Conservation (phyloP, 2,329 filamentous ascomycete genomes). For the Hypoxylon sp. region DNA sequence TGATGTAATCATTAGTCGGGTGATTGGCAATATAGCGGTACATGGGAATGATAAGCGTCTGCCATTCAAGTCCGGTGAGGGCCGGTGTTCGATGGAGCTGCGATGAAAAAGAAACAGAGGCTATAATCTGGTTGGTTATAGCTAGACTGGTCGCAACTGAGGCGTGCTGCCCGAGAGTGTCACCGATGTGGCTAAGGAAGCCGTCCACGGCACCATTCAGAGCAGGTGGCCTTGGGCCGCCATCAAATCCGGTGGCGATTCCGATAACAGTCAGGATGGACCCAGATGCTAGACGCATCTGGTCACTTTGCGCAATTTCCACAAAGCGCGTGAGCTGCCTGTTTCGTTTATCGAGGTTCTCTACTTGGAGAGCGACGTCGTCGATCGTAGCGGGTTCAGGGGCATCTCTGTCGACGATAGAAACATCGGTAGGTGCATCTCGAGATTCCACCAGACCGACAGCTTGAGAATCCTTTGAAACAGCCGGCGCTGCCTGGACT, state of each 20-base stretch:
- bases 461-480: slow-evolving; percentile 2
- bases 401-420: slow-evolving; percentile 2
- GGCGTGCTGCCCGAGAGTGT: not conserved
- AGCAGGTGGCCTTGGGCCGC: not conserved
- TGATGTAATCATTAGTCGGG: not conserved
- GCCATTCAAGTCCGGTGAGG: not conserved
- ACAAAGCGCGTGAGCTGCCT: slow-evolving; percentile 1
- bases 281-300: not conserved
- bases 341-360: not conserved
- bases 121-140: not conserved
- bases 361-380: not conserved
- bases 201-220: not conserved
- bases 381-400: slow-evolving; percentile 3
- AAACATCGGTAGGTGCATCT: slow-evolving; percentile 1
- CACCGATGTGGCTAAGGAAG: not conserved
- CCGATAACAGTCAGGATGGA: not conserved
- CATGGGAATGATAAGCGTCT: slow-evolving; percentile 1
- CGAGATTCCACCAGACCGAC: not conserved
- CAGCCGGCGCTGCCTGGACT: not conserved
- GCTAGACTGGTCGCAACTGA: not conserved
- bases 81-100: not conserved
- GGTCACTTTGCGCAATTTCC: not conserved
- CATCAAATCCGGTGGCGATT: not conserved
- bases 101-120: not conserved
- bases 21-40: not conserved